A percentile compares a stretch with the other conserved stretches of the same genome.
Conservation (phyloP, 192 early-diverging fungal genomes). For the Coemansia umbellata region DNA sequence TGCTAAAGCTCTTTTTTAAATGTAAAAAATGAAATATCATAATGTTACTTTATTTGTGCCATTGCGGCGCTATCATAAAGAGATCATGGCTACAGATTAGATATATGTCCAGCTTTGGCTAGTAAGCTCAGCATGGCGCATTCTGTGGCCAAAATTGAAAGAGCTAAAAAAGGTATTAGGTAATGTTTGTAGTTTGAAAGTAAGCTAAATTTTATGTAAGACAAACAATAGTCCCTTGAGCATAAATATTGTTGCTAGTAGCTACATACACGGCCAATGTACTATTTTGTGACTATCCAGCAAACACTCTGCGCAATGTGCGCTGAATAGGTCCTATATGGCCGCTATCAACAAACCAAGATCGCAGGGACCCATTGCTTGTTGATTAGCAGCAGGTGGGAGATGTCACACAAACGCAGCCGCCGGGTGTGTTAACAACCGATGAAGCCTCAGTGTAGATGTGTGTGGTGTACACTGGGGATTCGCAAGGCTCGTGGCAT, state of each 20-base stretch:
- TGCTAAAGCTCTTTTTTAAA: no score
- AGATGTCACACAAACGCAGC: slow-evolving; percentile 35
- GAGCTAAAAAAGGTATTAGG: no score
- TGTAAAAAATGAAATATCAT: no score
- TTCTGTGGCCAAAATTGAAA: no score
- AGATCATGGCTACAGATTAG: no score
- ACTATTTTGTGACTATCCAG: neutral
- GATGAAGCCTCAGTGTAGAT: slow-evolving; percentile 48
- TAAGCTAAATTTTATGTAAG: no score
- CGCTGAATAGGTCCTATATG: neutral
- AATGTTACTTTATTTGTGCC: no score
- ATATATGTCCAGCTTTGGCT: no score
- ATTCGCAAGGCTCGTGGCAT: slow-evolving; percentile 11
- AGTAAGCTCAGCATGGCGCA: no score
- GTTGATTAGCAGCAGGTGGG: slow-evolving; percentile 21
- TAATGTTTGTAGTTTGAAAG: no score
- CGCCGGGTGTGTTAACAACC: slow-evolving; percentile 36
- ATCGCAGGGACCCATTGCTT: neutral
- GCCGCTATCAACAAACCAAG: neutral
- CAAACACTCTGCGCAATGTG: slow-evolving; percentile 21
- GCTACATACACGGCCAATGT: neutral
- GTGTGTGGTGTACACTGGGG: slow-evolving; percentile 46
- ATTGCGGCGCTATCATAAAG: no score
- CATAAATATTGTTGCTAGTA: neutral
- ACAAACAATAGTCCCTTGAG: no score